phyloP scores from a whole-genome alignment of 2,329 filamentous ascomycete genomes.

The Neocucurbitaria cava region DNA sequence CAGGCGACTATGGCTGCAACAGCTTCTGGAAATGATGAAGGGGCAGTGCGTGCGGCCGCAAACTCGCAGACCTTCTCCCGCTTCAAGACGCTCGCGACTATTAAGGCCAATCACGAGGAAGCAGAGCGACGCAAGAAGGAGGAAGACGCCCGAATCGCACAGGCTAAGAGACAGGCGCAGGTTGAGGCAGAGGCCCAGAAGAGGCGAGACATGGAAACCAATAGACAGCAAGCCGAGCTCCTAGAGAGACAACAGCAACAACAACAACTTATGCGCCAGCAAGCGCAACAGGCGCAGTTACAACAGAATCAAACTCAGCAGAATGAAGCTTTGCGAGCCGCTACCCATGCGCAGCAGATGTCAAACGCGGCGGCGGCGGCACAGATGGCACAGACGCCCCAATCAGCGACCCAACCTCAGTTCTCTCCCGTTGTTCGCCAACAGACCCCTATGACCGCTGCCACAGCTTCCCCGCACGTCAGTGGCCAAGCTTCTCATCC shows the following conservation, averaged over 20 bases:
- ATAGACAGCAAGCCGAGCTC: constrained; percentile 41
- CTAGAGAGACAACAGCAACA: constrained; percentile 59
- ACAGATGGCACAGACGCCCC: constrained; percentile 53
- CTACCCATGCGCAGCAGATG: constrained; percentile 41
- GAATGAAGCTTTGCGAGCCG: constrained; percentile 49
- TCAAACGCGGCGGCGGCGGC: constrained; percentile 23
- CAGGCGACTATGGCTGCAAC: constrained; percentile 65
- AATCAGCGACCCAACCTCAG: constrained; percentile 64
- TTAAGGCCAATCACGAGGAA: constrained; percentile 78
- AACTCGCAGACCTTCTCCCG: constrained; percentile 87
- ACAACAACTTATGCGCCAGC: constrained; percentile 59
- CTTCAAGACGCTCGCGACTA: constrained; percentile 89
- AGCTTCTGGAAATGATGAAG: constrained; percentile 73
- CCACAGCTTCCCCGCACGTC: constrained; percentile 52
- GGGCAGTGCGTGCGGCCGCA: constrained; percentile 65
- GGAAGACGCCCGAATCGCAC: constrained; percentile 55
- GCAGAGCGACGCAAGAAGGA: constrained; percentile 62
- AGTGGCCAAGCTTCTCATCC: constrained; percentile 41
- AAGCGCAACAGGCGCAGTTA: constrained; percentile 45
- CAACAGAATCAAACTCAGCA: constrained; percentile 32
- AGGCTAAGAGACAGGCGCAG: constrained; percentile 51
- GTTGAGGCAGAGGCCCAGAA: constrained; percentile 44
- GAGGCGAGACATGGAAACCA: constrained; percentile 42
- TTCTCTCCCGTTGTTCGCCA: constrained; percentile 66
- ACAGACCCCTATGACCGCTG: constrained; percentile 53